A percentile compares a stretch with the other conserved stretches of the same genome.
phyloP scores from a whole-genome alignment of 2,329 filamentous ascomycete genomes.

The Aspergillus calidoustus region DNA sequence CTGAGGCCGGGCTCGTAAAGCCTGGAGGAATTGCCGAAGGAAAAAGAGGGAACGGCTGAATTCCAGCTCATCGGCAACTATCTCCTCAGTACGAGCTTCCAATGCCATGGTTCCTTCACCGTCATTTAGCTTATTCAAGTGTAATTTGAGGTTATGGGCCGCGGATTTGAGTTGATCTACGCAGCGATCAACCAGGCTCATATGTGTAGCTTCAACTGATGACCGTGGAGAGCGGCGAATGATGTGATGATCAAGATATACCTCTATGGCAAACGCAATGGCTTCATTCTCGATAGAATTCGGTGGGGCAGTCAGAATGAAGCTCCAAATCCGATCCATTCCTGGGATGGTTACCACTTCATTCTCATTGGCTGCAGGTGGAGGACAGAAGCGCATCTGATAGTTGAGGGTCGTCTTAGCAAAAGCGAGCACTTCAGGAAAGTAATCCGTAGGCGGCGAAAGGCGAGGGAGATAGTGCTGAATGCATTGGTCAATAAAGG shows the following conservation, averaged over 20 bases:
- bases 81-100: slow-evolving; percentile 54
- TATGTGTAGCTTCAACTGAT: slow-evolving; percentile 64
- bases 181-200: slow-evolving; percentile 74
- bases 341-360: slow-evolving; percentile 53
- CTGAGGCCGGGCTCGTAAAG: slow-evolving; percentile 56
- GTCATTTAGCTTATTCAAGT: slow-evolving; percentile 46
- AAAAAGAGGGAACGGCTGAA: slow-evolving; percentile 73
- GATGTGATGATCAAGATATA: slow-evolving; percentile 66
- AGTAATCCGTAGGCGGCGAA: slow-evolving; percentile 41
- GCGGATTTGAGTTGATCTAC: slow-evolving; percentile 70
- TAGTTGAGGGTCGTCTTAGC: slow-evolving; percentile 49
- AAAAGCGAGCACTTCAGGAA: slow-evolving; percentile 46
- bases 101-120: slow-evolving; percentile 61
- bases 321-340: slow-evolving; percentile 78
- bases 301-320: slow-evolving; percentile 72
- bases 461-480: slow-evolving; percentile 47
- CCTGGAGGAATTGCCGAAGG: slow-evolving; percentile 68
- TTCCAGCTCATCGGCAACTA: slow-evolving; percentile 61
- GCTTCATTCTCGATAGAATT: slow-evolving; percentile 69
- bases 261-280: slow-evolving; percentile 71
- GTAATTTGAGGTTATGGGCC: slow-evolving; percentile 60
- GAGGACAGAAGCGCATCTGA: slow-evolving; percentile 61
- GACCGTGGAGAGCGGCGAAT: slow-evolving; percentile 49
- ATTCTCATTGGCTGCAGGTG: slow-evolving; percentile 49
- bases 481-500: slow-evolving; percentile 51